Evolutionary conservation across 495 filamentous ascomycete genomes (phyloP).

Genomic region (Penicillium riverlandense): DNA sequence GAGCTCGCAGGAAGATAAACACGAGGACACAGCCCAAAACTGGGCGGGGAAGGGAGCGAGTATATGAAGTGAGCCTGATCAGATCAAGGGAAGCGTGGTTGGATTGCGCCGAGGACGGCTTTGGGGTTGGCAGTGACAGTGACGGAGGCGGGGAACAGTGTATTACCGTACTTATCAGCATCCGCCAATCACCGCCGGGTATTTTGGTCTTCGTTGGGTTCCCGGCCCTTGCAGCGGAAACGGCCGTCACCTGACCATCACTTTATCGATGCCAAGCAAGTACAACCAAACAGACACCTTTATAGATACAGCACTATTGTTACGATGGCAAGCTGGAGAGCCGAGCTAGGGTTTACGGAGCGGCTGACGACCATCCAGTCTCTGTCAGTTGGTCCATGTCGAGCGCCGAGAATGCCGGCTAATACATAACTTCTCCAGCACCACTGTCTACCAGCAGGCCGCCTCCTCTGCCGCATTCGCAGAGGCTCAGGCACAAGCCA

Average conservation of each 20-base stretch:
- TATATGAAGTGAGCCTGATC: neutral
- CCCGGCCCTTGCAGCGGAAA: too few relatives aligned
- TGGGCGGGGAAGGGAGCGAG: neutral
- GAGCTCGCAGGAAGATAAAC: too few relatives aligned
- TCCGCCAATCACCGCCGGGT: too few relatives aligned
- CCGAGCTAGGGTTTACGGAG: constrained; percentile 42
- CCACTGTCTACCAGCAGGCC: constrained; percentile 33
- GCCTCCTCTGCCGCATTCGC: constrained; percentile 28
- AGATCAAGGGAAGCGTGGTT: constrained; percentile 9
- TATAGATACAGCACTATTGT: too few relatives aligned
- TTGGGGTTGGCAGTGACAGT: constrained; percentile 15
- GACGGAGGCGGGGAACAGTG: constrained; percentile 4
- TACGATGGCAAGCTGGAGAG: constrained; percentile 36
- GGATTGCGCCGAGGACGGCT: constrained; percentile 16
- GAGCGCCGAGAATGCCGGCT: neutral
- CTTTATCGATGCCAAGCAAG: neutral
- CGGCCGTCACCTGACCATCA: too few relatives aligned
- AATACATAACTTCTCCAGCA: constrained; percentile 27
- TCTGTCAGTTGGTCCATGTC: constrained; percentile 23
- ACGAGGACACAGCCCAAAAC: constrained; percentile 1
- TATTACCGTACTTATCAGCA: too few relatives aligned
- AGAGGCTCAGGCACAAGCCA: constrained; percentile 38
- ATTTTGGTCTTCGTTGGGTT: too few relatives aligned
- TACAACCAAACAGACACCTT: too few relatives aligned
- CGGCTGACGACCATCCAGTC: constrained; percentile 42